Conservation (phyloP, 2,329 filamentous ascomycete species). For the Fusarium sp. region DNA sequence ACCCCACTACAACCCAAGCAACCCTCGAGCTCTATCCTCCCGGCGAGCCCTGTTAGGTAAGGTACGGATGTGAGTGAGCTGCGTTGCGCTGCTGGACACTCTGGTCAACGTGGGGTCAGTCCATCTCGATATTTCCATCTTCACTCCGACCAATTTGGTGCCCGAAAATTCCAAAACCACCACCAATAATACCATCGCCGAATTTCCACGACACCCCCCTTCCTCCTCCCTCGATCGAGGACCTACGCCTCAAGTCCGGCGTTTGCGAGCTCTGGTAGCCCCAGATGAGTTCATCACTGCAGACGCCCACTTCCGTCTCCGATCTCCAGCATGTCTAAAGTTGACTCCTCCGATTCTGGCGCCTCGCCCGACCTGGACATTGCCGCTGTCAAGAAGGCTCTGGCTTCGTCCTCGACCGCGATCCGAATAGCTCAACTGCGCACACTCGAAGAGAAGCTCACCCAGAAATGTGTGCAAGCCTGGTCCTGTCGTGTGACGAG, state of each 20-base stretch:
- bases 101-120: slow-evolving; percentile 38
- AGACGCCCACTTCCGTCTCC: slow-evolving; percentile 30
- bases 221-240: slow-evolving; percentile 16
- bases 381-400: slow-evolving; percentile 59
- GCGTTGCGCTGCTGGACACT: slow-evolving; percentile 3
- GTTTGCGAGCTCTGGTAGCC: slow-evolving; percentile 45
- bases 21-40: slow-evolving; percentile 10
- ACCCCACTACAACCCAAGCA: slow-evolving; percentile 36
- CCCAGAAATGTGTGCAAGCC: slow-evolving; percentile 62
- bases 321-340: slow-evolving; percentile 52
- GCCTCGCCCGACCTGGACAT: slow-evolving; percentile 61
- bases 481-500: slow-evolving; percentile 6
- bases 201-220: slow-evolving; percentile 7
- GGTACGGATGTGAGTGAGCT: slow-evolving; percentile 1
- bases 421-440: slow-evolving; percentile 67
- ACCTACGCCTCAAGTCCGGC: slow-evolving; percentile 27
- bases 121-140: slow-evolving; percentile 38
- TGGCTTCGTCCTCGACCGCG: slow-evolving; percentile 73
- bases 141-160: slow-evolving; percentile 35
- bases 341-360: slow-evolving; percentile 58
- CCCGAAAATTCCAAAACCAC: slow-evolving; percentile 34
- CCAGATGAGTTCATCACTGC: slow-evolving; percentile 50
- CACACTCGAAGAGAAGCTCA: slow-evolving; percentile 67
- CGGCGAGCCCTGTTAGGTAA: slow-evolving; percentile 11
- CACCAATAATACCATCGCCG: slow-evolving; percentile 20